A percentile compares a stretch with the other conserved stretches of the same genome.
Conservation (phyloP, 2,329 filamentous ascomycete species). For the Cordyceps pruinosa region DNA sequence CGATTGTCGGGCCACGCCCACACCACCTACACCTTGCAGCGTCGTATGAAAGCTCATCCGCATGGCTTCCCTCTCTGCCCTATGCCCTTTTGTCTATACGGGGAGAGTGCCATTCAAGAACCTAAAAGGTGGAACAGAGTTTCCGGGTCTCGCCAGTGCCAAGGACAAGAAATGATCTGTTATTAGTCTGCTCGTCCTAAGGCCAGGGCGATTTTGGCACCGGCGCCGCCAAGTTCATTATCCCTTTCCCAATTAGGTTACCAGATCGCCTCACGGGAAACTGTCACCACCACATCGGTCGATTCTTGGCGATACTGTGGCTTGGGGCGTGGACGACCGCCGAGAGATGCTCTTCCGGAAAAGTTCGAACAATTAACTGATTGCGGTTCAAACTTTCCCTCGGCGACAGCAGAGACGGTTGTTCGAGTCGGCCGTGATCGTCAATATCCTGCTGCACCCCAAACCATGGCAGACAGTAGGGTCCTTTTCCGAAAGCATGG, state of each 20-base stretch:
- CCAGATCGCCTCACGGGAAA: conserved; percentile 8
- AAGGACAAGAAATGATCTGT: background rate
- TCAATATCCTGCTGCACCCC: too few species aligned
- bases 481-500: background rate
- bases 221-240: background rate
- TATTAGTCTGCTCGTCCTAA: too few species aligned
- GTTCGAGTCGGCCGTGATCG: too few species aligned
- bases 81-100: background rate
- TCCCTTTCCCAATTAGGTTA: conserved; percentile 7
- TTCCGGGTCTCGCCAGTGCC: background rate
- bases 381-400: too few species aligned
- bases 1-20: background rate
- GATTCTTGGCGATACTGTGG: conserved; percentile 4
- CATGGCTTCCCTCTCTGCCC: background rate
- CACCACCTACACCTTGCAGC: background rate
- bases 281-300: background rate
- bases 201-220: background rate
- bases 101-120: background rate
- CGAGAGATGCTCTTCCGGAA: too few species aligned
- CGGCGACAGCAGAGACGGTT: too few species aligned
- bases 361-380: too few species aligned
- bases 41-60: background rate
- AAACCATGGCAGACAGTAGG: too few species aligned
- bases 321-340: background rate
- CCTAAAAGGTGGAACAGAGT: background rate